Conservation (phyloP, 2,329 filamentous ascomycete species). For the Cytospora paraplurivora region DNA sequence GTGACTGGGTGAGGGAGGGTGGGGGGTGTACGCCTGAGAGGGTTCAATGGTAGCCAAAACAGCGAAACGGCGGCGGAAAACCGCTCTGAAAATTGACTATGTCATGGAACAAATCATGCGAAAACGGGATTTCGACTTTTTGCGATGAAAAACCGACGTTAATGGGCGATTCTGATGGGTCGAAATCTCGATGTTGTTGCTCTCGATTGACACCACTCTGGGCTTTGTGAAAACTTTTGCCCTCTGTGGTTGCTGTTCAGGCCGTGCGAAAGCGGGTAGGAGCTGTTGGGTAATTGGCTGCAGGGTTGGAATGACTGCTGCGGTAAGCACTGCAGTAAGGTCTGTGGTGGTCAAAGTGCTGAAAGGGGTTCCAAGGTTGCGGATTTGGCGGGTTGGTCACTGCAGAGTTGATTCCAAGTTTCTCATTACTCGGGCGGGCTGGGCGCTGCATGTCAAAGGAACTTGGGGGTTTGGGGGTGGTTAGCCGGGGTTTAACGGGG, state of each 20-base stretch:
- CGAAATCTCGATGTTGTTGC: constrained; percentile 57
- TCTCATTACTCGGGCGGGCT: not conserved
- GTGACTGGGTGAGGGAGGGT: constrained; percentile 23
- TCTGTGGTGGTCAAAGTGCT: constrained; percentile 1
- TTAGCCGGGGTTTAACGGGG: not conserved
- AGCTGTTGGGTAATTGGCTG: constrained; percentile 11
- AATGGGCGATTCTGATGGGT: constrained; percentile 57
- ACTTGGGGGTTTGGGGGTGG: not conserved
- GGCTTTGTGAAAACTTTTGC: constrained; percentile 55
- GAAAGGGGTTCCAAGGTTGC: not conserved
- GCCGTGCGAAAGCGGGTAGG: constrained; percentile 27
- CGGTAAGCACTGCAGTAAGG: not conserved
- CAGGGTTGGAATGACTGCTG: not conserved
- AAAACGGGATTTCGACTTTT: constrained; percentile 54
- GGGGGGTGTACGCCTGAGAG: constrained; percentile 31
- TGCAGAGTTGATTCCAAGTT: not conserved
- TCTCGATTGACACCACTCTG: constrained; percentile 43
- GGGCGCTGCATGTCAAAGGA: not conserved
- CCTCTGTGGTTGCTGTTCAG: constrained; percentile 33
- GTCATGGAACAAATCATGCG: constrained; percentile 61
- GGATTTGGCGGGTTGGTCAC: not conserved
- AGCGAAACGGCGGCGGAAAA: constrained; percentile 54
- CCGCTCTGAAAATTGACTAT: constrained; percentile 64
- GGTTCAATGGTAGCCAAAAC: constrained; percentile 35
- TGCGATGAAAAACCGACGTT: constrained; percentile 54